Evolutionary conservation across 2,329 filamentous ascomycete genomes (phyloP), one percentile per base, ranked within the genome.

Genomic region (Pyrenophora tritici-repentis): DNA sequence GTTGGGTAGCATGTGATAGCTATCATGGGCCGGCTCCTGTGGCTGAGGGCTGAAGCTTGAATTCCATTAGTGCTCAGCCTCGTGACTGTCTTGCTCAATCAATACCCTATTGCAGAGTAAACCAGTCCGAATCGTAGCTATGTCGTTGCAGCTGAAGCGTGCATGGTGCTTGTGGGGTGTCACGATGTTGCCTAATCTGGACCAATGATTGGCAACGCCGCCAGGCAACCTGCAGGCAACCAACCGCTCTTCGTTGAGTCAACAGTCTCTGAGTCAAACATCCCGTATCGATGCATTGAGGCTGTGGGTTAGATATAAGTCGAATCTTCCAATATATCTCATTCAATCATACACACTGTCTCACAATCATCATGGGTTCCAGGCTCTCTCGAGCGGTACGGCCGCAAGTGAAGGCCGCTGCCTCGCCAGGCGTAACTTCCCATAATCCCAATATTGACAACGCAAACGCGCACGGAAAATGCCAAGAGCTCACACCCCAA

Each of bases 191-290:
- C 33, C 22, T 7, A 36, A 39, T 41, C 32, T 12, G 18, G 42
- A 47, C 65, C 63, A 67, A 67, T 65, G 49, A 53, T 26, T 32
- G 46, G 37, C 35, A 26, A 36, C 16, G 41, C 40, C 45, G 26
- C 53, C 46, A 63, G 63, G 67, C 56, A 66, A 61, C 63, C 65
- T 65, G 55, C 53, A 67, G 63, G 65, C 65, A 68, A 42, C 64
- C 41, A 33, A 57, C 55, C 58, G 54, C 58, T 54, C 43, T 55
- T 43, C 17, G 53, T 62, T 65, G 58, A 65, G 51, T 64, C 65
- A 65, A 61, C 36, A 36, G 43, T 26, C 43, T 38, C 34, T 63
- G 59, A 63, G 44, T 67, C 63, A 65, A 63, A 47, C 20, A n/a
- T 20, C 18, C 36, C 17, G 17, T 37, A 20, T 33, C 8, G 26